Evolutionary conservation across 306 rosid species (phyloP).

Genomic region (Cercis canadensis): DNA sequence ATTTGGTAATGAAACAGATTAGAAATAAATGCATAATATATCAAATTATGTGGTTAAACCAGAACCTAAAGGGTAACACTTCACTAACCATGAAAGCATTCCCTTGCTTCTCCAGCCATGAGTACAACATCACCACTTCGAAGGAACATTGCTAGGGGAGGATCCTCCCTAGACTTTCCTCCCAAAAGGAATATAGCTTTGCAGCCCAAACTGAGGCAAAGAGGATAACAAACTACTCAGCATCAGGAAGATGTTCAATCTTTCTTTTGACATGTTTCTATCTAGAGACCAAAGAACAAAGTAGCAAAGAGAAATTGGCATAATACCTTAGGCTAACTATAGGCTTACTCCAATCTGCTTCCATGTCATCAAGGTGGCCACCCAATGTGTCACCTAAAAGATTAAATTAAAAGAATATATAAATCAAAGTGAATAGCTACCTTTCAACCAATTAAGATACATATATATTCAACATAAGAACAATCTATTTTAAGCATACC

Average conservation of each 20-base stretch:
- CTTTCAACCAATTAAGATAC: slow-evolving; percentile 4
- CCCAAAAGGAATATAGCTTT: slow-evolving; percentile 94
- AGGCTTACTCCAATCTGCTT: slow-evolving; percentile 91
- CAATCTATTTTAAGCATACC: slow-evolving; percentile 48
- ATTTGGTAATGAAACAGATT: not conserved
- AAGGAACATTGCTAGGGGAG: slow-evolving; percentile 88
- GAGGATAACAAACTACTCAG: slow-evolving; percentile 28
- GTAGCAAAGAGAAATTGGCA: slow-evolving; percentile 1
- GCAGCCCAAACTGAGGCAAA: slow-evolving; percentile 80
- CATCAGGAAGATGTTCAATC: slow-evolving; percentile 24
- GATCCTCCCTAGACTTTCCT: slow-evolving; percentile 83
- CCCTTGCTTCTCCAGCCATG: slow-evolving; percentile 95
- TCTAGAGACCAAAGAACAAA: slow-evolving; percentile 4
- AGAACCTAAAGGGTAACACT: slow-evolving; percentile 30
- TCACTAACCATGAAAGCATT: slow-evolving; percentile 87
- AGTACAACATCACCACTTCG: slow-evolving; percentile 95
- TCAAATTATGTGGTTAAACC: not conserved
- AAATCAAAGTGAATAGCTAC: slow-evolving; percentile 5
- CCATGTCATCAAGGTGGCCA: slow-evolving; percentile 99
- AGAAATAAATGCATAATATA: not conserved
- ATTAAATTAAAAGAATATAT: not conserved
- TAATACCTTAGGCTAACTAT: slow-evolving; percentile 86
- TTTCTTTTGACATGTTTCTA: slow-evolving; percentile 2
- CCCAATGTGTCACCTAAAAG: slow-evolving; percentile 80
- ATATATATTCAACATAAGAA: slow-evolving; percentile 1